phyloP scores from a whole-genome alignment of 805 yeast species.

The Saccharomyces paradoxus region DNA sequence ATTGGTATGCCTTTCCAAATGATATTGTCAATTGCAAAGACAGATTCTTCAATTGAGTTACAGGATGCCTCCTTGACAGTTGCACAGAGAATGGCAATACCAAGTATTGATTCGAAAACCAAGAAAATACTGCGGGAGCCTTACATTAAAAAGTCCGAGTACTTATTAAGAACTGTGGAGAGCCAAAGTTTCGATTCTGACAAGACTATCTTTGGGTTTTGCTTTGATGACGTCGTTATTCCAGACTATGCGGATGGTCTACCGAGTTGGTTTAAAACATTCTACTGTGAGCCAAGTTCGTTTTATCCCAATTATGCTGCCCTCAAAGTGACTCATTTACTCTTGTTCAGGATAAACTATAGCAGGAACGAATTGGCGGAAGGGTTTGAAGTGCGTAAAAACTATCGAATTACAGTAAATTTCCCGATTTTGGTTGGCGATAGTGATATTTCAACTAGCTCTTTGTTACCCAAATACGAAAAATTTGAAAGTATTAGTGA shows the following conservation, averaged over 20 bases:
- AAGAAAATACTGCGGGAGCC: slow-evolving; percentile 5
- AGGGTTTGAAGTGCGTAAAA: neutral
- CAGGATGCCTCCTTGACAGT: slow-evolving; percentile 5
- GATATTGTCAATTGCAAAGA: slow-evolving; percentile 5
- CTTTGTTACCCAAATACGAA: slow-evolving; percentile 2
- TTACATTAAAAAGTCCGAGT: slow-evolving; percentile 7
- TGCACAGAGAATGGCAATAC: slow-evolving; percentile 13
- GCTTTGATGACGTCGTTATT: neutral
- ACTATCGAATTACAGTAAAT: neutral
- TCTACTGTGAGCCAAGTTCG: neutral
- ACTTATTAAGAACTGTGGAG: neutral
- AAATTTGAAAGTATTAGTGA: neutral
- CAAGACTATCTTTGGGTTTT: neutral
- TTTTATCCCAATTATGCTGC: neutral
- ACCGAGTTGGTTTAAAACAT: neutral
- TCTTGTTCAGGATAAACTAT: neutral
- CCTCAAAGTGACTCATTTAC: neutral
- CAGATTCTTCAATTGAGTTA: slow-evolving; percentile 2
- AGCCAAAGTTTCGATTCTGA: neutral
- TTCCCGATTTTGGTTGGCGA: neutral
- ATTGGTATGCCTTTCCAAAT: slow-evolving; percentile 9
- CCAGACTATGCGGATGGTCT: neutral
- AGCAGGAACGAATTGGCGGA: neutral
- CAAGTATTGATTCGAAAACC: slow-evolving; percentile 9
- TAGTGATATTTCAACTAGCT: neutral